Conservation (phyloP, 78 protist genomes). For the Pelomyxa schiedti region DNA sequence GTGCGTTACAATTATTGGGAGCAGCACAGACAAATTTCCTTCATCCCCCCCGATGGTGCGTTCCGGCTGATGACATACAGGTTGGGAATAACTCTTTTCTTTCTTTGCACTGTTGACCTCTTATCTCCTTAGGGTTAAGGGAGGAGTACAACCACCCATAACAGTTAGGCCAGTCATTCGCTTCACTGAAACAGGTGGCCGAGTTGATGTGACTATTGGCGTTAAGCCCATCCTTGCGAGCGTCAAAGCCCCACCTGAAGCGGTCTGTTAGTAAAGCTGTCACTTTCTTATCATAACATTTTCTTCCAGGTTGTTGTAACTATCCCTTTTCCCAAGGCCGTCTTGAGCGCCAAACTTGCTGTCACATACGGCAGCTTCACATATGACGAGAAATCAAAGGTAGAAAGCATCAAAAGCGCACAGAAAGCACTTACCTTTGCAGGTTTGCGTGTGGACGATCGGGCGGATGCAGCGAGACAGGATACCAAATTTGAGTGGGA, state of each 20-base stretch:
- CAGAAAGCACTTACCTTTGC: neutral
- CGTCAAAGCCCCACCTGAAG: neutral
- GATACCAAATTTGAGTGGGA: slow-evolving; percentile 38
- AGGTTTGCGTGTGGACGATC: slow-evolving; percentile 39
- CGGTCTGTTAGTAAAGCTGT: no score
- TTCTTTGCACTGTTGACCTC: neutral
- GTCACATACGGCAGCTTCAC: slow-evolving; percentile 26
- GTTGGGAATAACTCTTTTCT: neutral
- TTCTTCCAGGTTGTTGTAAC: slow-evolving; percentile 50
- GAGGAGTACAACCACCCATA: slow-evolving; percentile 37
- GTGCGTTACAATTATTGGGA: slow-evolving; percentile 61
- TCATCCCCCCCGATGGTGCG: slow-evolving; percentile 70
- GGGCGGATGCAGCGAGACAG: slow-evolving; percentile 46
- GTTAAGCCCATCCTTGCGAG: neutral
- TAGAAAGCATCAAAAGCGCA: neutral
- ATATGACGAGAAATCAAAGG: slow-evolving; percentile 47
- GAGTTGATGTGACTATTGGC: slow-evolving; percentile 39
- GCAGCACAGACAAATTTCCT: slow-evolving; percentile 40
- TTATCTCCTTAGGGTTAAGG: no score
- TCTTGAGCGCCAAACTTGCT: slow-evolving; percentile 23
- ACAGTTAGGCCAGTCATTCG: slow-evolving; percentile 55
- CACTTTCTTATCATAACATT: no score
- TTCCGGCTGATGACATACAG: slow-evolving; percentile 52
- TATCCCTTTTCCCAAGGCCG: slow-evolving; percentile 55
- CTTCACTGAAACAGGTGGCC: slow-evolving; percentile 32